Base-by-base conservation (phyloP, 768 basidiomycete genomes). In the Macrolepiota albuminosa region DNA sequence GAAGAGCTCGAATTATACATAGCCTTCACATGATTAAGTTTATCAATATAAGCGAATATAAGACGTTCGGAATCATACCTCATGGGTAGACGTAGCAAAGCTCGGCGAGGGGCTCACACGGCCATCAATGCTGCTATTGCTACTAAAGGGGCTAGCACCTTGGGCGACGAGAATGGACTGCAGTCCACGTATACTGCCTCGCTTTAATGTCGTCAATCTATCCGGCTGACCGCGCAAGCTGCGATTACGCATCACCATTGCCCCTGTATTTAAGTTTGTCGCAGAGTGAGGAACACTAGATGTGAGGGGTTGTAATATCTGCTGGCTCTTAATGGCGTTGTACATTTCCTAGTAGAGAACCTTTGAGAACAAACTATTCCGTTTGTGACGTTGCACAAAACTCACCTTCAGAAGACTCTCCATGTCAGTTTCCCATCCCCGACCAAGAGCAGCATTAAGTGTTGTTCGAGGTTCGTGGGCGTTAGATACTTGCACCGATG, bases 61-160 rank as follows among this genome's bases (percentile, higher is more conserved):
- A 24, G 31, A 51, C 4, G 16, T 29, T 29, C 6, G 14, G 26
- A 36, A 18, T 31, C 79, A 58, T 65, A 89, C 89, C 66, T 97
- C 95, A 68, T 92, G 83, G 4, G 92, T 83, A 18, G 91, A 95
- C 5, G 93, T 94, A 2, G 93, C 88, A 69, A 89, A 94, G 71
- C 94, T 97, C 2, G 95, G 95, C 4, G 95, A 91, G 6, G 96
- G 97, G 70, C 95, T 97, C n/a, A 88, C 81, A 26, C 94, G 83
- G 1, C 96, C 94, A 67, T 95, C 92, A 59, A 89, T 82, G 64
- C 85, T 89, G 70, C 86, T 88, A 66, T 85, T 88, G 66, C 88
- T 91, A 66, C 91, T 91, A 67, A 93, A 94, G 7, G 92, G 91
- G 68, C 89, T 93, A 54, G 76, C 72, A n/a, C 82, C 81, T n/a